A percentile compares a stretch with the other conserved stretches of the same genome.
phyloP scores from a whole-genome alignment of 352 stramenopile genomes.

The Pythium diclinum region DNA sequence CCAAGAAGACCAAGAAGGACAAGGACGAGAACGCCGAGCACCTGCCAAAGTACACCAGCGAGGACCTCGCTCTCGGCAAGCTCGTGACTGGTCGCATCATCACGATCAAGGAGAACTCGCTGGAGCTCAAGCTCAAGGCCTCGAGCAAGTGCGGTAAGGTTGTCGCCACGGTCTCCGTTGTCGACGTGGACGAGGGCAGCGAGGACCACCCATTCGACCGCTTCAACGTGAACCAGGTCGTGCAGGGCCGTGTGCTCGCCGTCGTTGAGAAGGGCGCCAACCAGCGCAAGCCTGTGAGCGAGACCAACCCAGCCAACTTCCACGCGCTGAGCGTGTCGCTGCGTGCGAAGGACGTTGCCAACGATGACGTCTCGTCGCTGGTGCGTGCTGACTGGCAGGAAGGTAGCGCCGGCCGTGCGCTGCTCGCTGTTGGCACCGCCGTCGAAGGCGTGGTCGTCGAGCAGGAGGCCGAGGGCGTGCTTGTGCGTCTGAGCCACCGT shows the following conservation, averaged over 20 bases:
- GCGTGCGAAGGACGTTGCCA: conserved; percentile 45
- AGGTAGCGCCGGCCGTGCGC: conserved; percentile 54
- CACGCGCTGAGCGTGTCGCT: conserved; percentile 71
- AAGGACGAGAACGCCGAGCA: conserved; percentile 34
- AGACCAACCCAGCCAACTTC: conserved; percentile 73
- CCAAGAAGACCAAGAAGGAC: conserved; percentile 29
- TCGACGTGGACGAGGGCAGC: conserved; percentile 64
- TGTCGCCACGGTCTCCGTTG: conserved; percentile 70
- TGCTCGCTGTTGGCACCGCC: conserved; percentile 56
- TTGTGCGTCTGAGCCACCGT: conserved; percentile 68
- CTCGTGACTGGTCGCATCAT: conserved; percentile 65
- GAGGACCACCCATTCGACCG: conserved; percentile 77
- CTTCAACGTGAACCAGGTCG: conserved; percentile 70
- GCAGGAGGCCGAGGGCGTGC: conserved; percentile 50
- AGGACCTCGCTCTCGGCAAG: conserved; percentile 63
- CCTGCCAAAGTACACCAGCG: conserved; percentile 67
- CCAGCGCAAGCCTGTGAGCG: conserved; percentile 81
- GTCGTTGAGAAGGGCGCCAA: conserved; percentile 76
- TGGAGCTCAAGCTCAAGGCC: conserved; percentile 82
- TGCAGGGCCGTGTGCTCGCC: conserved; percentile 65
- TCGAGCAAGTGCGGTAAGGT: conserved; percentile 77
- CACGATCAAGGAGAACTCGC: conserved; percentile 75
- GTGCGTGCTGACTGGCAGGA: conserved; percentile 80
- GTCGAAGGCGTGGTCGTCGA: conserved; percentile 73
- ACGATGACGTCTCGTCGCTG: conserved; percentile 36